These are phyloP conservation scores for Scutellaria minor DNA, from an alignment of 257 asterid genomes.

Conservation along the genomic window DNA sequence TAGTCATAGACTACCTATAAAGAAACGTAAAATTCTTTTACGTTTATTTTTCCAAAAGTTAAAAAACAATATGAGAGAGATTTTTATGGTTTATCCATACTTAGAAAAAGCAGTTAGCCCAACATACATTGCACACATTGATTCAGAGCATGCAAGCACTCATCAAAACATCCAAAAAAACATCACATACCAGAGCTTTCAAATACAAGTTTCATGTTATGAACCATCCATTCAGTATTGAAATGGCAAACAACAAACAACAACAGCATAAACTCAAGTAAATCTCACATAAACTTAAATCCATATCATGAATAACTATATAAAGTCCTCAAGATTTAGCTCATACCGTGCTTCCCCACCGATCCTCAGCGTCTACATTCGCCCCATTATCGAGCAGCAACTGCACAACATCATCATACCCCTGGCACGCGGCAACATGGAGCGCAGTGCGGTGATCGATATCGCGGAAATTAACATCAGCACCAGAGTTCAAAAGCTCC, in stretches of 20 bases:
- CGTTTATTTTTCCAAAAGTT: not conserved
- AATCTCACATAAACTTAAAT: constrained; percentile 6
- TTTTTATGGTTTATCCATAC: not conserved
- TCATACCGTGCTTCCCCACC: constrained; percentile 99
- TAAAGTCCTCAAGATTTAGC: not conserved
- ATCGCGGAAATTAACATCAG: constrained; percentile 83
- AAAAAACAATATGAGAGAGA: not conserved
- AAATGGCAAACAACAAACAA: not conserved
- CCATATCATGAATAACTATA: not conserved
- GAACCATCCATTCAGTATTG: not conserved
- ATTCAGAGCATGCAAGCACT: not conserved
- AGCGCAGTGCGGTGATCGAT: constrained; percentile 91
- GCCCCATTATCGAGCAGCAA: constrained; percentile 71
- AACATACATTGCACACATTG: not conserved
- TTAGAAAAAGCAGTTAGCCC: not conserved
- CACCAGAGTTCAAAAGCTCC: constrained; percentile 68
- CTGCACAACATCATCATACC: constrained; percentile 66
- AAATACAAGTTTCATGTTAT: constrained; percentile 8
- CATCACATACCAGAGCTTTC: not conserved
- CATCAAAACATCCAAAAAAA: not conserved
- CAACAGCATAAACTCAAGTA: not conserved
- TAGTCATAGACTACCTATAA: not conserved
- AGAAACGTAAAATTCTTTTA: not conserved
- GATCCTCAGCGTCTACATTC: constrained; percentile 64
- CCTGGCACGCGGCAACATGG: constrained; percentile 98